A percentile compares a stretch with the other conserved stretches of the same genome.
Conservation (phyloP, 2,329 filamentous ascomycete species). For the Colletotrichum melonis region DNA sequence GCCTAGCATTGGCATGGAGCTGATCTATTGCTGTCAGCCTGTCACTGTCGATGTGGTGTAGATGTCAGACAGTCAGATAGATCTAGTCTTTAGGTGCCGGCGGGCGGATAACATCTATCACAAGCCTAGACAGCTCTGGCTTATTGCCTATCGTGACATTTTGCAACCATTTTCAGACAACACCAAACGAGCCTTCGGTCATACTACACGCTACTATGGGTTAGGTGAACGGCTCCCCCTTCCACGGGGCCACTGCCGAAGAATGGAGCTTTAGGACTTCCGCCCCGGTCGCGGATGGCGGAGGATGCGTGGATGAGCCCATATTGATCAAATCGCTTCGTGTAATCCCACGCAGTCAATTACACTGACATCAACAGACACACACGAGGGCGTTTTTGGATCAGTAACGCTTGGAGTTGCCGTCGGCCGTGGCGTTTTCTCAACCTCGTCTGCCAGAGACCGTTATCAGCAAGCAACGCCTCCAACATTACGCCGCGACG, state of each 20-base stretch:
- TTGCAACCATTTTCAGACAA: background rate
- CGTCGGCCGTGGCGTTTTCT: background rate
- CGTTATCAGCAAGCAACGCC: constrained; percentile 17
- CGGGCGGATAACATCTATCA: background rate
- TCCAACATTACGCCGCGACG: background rate
- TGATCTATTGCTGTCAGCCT: background rate
- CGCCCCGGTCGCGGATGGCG: background rate
- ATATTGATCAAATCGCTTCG: constrained; percentile 21
- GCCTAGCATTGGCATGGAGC: constrained; percentile 9
- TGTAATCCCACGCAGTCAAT: constrained; percentile 5
- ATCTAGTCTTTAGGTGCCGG: background rate
- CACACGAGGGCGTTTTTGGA: background rate
- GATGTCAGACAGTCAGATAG: background rate
- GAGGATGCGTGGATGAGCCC: constrained; percentile 10
- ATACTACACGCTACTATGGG: background rate
- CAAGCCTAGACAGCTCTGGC: background rate
- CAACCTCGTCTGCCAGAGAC: background rate
- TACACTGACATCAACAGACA: background rate
- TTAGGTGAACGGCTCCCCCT: constrained; percentile 1
- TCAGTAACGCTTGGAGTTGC: constrained; percentile 17
- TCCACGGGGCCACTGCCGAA: background rate
- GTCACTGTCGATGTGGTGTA: background rate
- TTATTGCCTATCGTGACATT: background rate
- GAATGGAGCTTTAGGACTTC: background rate
- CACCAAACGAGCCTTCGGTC: too few species aligned